Percentiles rank a stretch among this genome's conserved stretches.
phyloP scores from a whole-genome alignment of 2,329 filamentous ascomycete genomes.

The Xylariales sp. region DNA sequence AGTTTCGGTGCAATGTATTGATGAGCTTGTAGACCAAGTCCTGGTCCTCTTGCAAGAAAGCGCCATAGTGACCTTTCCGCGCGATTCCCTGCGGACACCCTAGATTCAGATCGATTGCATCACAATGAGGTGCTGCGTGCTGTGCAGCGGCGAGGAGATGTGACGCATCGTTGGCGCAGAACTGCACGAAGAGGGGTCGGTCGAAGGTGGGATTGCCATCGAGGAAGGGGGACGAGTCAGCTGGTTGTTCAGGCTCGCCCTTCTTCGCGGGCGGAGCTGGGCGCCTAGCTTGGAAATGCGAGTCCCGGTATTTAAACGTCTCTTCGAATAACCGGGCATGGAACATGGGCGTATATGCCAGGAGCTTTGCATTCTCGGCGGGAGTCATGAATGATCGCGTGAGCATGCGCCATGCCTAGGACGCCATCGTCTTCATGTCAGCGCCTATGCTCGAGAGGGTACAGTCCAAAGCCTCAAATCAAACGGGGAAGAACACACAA shows the following conservation, averaged over 20 bases:
- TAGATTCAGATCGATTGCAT: slow-evolving; percentile 91
- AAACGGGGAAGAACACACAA: too few species aligned
- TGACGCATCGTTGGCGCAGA: slow-evolving; percentile 86
- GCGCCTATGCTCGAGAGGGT: too few species aligned
- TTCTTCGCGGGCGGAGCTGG: slow-evolving; percentile 18
- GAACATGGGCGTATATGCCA: slow-evolving; percentile 94
- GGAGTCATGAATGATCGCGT: slow-evolving; percentile 84
- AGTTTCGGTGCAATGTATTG: slow-evolving; percentile 70
- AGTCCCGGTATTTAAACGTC: slow-evolving; percentile 67
- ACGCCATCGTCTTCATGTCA: slow-evolving; percentile 2
- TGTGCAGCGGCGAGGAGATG: slow-evolving; percentile 74
- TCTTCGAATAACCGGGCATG: slow-evolving; percentile 87
- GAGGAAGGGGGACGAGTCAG: slow-evolving; percentile 50
- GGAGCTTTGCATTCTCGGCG: slow-evolving; percentile 57
- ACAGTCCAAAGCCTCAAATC: too few species aligned
- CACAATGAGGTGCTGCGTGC: slow-evolving; percentile 79
- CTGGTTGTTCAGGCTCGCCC: slow-evolving; percentile 21
- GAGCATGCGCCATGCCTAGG: slow-evolving; percentile 90
- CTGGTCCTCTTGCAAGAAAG: slow-evolving; percentile 92
- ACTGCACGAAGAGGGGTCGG: slow-evolving; percentile 90
- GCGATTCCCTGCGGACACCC: slow-evolving; percentile 97
- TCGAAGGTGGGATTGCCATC: slow-evolving; percentile 85
- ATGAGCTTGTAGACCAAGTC: slow-evolving; percentile 78
- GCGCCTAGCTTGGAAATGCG: slow-evolving; percentile 71
- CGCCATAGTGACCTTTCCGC: slow-evolving; percentile 82